Percentiles rank a stretch among this genome's conserved stretches.
phyloP scores from a whole-genome alignment of 2,329 filamentous ascomycete genomes.

The Fusarium abutilonis region DNA sequence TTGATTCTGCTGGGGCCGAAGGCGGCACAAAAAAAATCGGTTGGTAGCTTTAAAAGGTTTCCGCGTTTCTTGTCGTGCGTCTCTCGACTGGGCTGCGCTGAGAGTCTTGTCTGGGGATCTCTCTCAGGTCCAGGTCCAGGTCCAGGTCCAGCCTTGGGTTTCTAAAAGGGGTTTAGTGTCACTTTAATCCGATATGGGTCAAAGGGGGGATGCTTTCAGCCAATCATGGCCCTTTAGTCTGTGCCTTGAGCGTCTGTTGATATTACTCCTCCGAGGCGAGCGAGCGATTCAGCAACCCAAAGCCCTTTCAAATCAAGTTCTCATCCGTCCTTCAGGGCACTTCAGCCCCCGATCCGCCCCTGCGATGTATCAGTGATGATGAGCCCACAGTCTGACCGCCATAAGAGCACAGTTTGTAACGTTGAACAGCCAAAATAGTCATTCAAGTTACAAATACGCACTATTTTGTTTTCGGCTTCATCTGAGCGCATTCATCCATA shows the following conservation, averaged over 20 bases:
- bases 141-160: slow-evolving; percentile 13
- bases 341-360: slow-evolving; percentile 21
- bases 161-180: slow-evolving; percentile 28
- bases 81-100: slow-evolving; percentile 4
- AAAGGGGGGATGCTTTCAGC: slow-evolving; percentile 15
- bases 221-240: slow-evolving; percentile 16
- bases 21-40: slow-evolving; percentile 51
- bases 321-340: slow-evolving; percentile 11
- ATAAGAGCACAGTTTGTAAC: slow-evolving; percentile 3
- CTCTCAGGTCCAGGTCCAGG: slow-evolving; percentile 1
- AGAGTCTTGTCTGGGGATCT: slow-evolving; percentile 27
- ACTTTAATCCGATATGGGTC: slow-evolving; percentile 19
- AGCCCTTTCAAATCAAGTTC: slow-evolving; percentile 27
- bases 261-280: slow-evolving; percentile 33
- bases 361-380: slow-evolving; percentile 6
- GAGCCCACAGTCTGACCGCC: slow-evolving; percentile 3
- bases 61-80: slow-evolving; percentile 40
- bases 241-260: slow-evolving; percentile 23
- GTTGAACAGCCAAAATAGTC: neutral
- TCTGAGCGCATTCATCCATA: neutral
- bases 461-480: slow-evolving; percentile 24
- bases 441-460: slow-evolving; percentile 15
- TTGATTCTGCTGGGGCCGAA: slow-evolving; percentile 52
- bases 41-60: slow-evolving; percentile 44
- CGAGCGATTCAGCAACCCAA: slow-evolving; percentile 34